Evolutionary conservation across 208 protist species (phyloP).

Genomic region (Acanthamoeba lugdunensis): DNA sequence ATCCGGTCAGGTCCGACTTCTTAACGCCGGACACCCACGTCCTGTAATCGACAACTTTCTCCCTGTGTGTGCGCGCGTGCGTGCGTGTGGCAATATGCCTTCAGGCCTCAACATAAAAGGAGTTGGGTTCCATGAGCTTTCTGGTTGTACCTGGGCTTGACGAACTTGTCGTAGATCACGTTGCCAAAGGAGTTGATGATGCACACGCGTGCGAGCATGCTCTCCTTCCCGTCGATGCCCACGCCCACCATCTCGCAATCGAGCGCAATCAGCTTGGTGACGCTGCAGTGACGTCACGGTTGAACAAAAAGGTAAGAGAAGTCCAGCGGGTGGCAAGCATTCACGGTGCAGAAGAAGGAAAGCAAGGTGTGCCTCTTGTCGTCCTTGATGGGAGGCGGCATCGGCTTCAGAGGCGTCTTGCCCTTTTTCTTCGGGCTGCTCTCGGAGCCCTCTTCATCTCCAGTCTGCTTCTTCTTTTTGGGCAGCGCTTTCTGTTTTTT

Average conservation of each 20-base stretch:
- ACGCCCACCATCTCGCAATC: slow-evolving; percentile 86
- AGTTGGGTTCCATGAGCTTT: no score
- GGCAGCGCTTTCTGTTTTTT: slow-evolving; percentile 31
- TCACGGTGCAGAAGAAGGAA: no score
- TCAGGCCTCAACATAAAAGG: no score
- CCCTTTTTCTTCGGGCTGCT: slow-evolving; percentile 3
- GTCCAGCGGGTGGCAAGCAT: background rate
- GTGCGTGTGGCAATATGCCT: no score
- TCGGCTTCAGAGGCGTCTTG: background rate
- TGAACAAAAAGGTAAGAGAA: background rate
- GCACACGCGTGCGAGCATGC: slow-evolving; percentile 73
- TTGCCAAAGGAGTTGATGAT: slow-evolving; percentile 75
- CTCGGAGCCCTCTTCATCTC: background rate
- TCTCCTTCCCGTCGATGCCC: slow-evolving; percentile 60
- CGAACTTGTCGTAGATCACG: slow-evolving; percentile 77
- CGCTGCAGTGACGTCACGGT: background rate
- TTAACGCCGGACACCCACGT: slow-evolving; percentile 66
- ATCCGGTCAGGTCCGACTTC: slow-evolving; percentile 30
- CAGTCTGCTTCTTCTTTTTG: background rate
- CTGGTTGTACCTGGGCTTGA: slow-evolving; percentile 73
- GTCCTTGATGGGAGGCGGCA: slow-evolving; percentile 13
- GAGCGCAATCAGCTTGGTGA: slow-evolving; percentile 76
- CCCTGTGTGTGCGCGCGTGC: no score
- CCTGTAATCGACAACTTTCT: slow-evolving; percentile 74
- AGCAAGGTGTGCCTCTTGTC: background rate